Percentiles rank a stretch among this genome's conserved stretches.
These are phyloP conservation scores for Aschersonia sp. DNA, from an alignment of 2,329 filamentous ascomycete species.

Conservation along the genomic window DNA sequence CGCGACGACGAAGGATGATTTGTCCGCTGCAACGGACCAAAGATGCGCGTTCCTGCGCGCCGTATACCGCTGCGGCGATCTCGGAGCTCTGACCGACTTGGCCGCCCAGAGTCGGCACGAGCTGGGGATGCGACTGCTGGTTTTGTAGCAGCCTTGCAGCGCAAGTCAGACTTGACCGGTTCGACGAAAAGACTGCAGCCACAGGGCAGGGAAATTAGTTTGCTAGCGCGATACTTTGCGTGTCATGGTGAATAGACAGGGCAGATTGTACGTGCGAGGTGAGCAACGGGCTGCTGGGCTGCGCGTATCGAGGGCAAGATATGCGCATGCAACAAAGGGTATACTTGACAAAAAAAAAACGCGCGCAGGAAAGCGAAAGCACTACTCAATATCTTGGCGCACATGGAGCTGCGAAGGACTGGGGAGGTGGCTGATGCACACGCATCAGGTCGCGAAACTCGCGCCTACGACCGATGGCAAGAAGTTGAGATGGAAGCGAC, in stretches of 20 bases:
- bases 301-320: no score
- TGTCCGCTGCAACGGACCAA: conserved; percentile 4
- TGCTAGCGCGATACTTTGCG: background rate
- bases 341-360: background rate
- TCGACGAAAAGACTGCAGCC: conserved; percentile 27
- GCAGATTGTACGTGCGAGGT: no score
- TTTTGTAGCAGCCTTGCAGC: conserved; percentile 19
- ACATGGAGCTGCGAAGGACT: no score
- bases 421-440: background rate
- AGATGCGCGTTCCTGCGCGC: conserved; percentile 13
- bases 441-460: background rate
- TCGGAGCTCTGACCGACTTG: conserved; percentile 15
- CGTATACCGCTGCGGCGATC: conserved; percentile 13
- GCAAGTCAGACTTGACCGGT: conserved; percentile 28
- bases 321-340: background rate
- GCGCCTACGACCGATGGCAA: background rate
- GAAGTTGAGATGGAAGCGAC: conserved; percentile 10
- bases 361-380: background rate
- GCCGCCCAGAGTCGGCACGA: conserved; percentile 26
- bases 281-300: no score
- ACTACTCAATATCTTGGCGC: no score
- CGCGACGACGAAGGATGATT: no score
- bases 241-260: no score
- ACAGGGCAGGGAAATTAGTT: background rate
- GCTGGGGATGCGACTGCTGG: conserved; percentile 13